A percentile compares a stretch with the other conserved stretches of the same genome.
Evolutionary conservation across 2,329 filamentous ascomycete genomes (phyloP).

Genomic region (Pseudocercospora fuligena): DNA sequence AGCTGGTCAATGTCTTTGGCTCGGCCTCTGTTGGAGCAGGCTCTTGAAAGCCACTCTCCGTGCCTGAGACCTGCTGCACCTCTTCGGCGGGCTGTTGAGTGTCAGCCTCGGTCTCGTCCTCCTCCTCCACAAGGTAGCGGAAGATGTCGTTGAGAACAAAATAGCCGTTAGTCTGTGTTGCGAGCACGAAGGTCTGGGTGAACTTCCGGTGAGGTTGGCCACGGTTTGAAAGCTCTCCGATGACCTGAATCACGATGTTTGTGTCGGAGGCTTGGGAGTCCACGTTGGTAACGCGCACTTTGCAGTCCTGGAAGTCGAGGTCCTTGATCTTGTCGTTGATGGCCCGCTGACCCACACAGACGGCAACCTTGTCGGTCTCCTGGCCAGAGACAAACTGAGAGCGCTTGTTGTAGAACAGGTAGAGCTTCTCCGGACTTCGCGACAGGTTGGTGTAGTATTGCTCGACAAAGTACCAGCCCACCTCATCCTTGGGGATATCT

Average conservation of each 20-base stretch:
- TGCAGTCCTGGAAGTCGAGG: conserved; percentile 95
- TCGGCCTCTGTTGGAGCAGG: conserved; percentile 45
- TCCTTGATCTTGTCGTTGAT: conserved; percentile 95
- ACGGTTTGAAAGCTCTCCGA: conserved; percentile 97
- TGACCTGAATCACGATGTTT: conserved; percentile 96
- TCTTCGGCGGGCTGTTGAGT: conserved; percentile 43
- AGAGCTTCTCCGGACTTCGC: conserved; percentile 91
- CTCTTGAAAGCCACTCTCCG: conserved; percentile 47
- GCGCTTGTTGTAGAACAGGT: conserved; percentile 94
- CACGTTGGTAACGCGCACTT: conserved; percentile 97
- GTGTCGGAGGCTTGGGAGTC: conserved; percentile 91
- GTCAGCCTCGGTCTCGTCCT: conserved; percentile 64
- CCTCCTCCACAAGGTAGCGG: conserved; percentile 85
- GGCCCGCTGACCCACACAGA: conserved; percentile 83
- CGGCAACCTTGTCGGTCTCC: conserved; percentile 85
- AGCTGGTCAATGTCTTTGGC: conserved; percentile 38
- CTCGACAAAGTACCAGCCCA: conserved; percentile 99
- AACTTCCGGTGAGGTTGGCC: conserved; percentile 91
- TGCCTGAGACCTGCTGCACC: conserved; percentile 36
- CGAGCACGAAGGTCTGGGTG: conserved; percentile 95
- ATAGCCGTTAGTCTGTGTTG: conserved; percentile 94
- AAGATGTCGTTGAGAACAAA: conserved; percentile 99
- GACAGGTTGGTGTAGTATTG: conserved; percentile 98
- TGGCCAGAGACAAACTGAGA: conserved; percentile 93
- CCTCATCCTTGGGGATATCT: conserved; percentile 80